Evolutionary conservation across 2,329 filamentous ascomycete species (phyloP).

Genomic region (Cytospora piceae): DNA sequence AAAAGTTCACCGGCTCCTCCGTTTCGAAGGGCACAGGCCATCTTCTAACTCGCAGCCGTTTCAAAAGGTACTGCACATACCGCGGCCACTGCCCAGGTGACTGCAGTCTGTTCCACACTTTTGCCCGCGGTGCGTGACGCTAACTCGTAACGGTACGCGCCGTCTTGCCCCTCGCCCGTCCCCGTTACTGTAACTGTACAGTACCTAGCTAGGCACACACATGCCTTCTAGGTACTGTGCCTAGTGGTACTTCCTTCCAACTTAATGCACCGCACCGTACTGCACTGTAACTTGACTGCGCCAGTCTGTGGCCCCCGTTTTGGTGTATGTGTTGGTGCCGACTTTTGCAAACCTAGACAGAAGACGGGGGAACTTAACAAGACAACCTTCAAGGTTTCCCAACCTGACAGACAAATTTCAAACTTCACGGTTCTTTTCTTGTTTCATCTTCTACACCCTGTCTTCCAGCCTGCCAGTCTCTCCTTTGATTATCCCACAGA

Average conservation of each 20-base stretch:
- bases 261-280: background rate
- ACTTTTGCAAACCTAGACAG: slow-evolving; percentile 2
- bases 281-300: background rate
- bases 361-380: background rate
- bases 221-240: background rate
- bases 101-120: background rate
- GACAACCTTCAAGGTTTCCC: slow-evolving; percentile 4
- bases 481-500: slow-evolving; percentile 14
- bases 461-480: slow-evolving; percentile 15
- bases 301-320: background rate
- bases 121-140: background rate
- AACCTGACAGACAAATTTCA: too few relatives aligned
- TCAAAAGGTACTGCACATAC: background rate
- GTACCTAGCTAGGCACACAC: background rate
- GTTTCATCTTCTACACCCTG: background rate
- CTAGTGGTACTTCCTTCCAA: background rate
- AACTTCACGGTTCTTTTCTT: background rate
- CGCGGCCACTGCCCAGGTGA: background rate
- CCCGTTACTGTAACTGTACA: background rate
- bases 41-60: background rate
- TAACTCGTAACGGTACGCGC: slow-evolving; percentile 3
- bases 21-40: background rate
- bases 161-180: background rate
- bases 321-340: slow-evolving; percentile 8
- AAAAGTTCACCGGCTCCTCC: background rate